These are phyloP conservation scores for Colletotrichum salicis DNA, from an alignment of 2,329 filamentous ascomycete species.

Conservation along the genomic window DNA sequence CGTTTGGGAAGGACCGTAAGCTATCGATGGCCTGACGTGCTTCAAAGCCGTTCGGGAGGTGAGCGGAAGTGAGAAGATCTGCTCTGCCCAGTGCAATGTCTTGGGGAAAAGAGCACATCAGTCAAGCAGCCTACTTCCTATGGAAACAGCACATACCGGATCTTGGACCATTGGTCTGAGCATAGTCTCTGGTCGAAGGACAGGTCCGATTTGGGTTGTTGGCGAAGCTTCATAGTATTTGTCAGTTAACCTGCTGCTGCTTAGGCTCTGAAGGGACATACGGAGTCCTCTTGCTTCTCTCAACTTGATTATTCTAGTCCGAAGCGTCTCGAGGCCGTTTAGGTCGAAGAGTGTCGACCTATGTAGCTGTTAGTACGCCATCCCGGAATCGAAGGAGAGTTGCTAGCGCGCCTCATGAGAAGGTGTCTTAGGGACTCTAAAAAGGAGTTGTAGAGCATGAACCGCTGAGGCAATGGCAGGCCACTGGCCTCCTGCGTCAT, in stretches of 20 bases:
- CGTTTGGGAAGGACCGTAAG: conserved; percentile 57
- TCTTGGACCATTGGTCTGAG: conserved; percentile 40
- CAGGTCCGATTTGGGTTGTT: conserved; percentile 46
- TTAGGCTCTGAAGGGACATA: conserved; percentile 43
- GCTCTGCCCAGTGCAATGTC: conserved; percentile 69
- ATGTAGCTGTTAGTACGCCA: background rate
- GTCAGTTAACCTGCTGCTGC: background rate
- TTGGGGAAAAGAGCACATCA: conserved; percentile 40
- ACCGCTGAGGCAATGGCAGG: conserved; percentile 62
- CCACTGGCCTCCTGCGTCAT: conserved; percentile 64
- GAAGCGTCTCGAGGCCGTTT: conserved; percentile 62
- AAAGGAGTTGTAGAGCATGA: conserved; percentile 67
- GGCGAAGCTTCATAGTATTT: conserved; percentile 45
- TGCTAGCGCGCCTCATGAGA: conserved; percentile 56
- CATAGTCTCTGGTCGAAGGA: conserved; percentile 47
- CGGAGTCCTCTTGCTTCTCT: conserved; percentile 65
- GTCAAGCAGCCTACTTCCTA: background rate
- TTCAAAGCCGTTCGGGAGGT: conserved; percentile 62
- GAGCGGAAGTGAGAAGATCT: conserved; percentile 67
- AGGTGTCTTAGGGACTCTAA: conserved; percentile 61
- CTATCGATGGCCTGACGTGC: conserved; percentile 50
- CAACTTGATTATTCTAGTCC: conserved; percentile 60
- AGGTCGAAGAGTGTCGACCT: conserved; percentile 66
- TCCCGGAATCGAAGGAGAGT: background rate
- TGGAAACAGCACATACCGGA: conserved; percentile 26